Evolutionary conservation across 1,284 basidiomycete species (phyloP), one percentile per base, ranked within the genome.

Genomic region (Pseudozyma pruni): DNA sequence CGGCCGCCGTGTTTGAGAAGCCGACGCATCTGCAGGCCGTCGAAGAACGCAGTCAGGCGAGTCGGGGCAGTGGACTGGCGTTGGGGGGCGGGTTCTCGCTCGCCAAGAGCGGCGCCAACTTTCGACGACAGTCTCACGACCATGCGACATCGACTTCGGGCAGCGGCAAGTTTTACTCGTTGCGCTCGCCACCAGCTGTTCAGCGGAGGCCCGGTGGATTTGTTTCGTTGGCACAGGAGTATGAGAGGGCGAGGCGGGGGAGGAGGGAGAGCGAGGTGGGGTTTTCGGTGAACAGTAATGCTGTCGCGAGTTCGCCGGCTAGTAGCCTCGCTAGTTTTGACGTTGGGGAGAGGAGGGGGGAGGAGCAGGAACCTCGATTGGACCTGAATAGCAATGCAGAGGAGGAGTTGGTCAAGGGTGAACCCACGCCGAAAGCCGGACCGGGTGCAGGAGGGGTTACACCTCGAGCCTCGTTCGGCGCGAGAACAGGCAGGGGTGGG

Each of bases 41-140:
- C 6, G 47, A 70, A 10, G 51, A 8, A 16, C 59, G 52, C 22
- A 42, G 38, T 16, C 50, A 34, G 16, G 34, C 25, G 7, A 44
- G n/a, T 13, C 37, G 35, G 3, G 68, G 68, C 7, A 58, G 46
- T 16, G 68, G 68, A 7, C 38, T 71, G 6, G 68, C 68, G 4
- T 48, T 71, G 1, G 68, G 68, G n/a, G 68, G 68, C 7, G 68
- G 68, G 22, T 71, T 71, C 23, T 71, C 68, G 32, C 48, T 71
- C 8, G 61, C 61, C 41, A 71, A 66, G 47, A 66, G 58, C 2
- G 68, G 68, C 4, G 54, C 57, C 22, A 66, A 71, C 40, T 71
- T 71, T 17, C 50, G 60, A 14, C 35, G 50, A 17, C 57, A 61
- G 58, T 50, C 48, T 44, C 57, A 60, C 17, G 58, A 68, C 1